Conservation (phyloP, 768 basidiomycete genomes). For the Glaciozyma antarctica region DNA sequence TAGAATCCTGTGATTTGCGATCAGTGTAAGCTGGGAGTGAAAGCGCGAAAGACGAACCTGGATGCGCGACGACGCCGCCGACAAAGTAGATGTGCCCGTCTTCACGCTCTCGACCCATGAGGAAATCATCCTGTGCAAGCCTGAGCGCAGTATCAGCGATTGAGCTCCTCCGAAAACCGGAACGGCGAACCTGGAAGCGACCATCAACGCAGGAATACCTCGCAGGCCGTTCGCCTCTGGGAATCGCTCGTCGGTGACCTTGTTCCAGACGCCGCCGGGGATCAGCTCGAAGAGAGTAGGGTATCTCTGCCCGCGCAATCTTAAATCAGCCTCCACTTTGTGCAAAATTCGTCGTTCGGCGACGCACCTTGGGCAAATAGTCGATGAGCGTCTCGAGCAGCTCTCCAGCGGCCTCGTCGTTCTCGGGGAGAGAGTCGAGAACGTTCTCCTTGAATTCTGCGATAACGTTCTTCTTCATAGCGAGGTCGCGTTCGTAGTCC, state of each 20-base stretch:
- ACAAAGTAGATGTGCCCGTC: slow-evolving; percentile 42
- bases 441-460: slow-evolving; percentile 41
- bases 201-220: slow-evolving; percentile 37
- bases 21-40: not conserved
- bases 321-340: not conserved
- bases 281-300: slow-evolving; percentile 46
- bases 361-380: slow-evolving; percentile 48
- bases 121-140: slow-evolving; percentile 40
- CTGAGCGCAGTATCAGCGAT: slow-evolving; percentile 20
- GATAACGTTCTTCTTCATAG: slow-evolving; percentile 39
- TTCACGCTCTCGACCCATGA: slow-evolving; percentile 40
- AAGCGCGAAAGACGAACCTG: slow-evolving; percentile 27
- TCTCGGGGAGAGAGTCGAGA: slow-evolving; percentile 54
- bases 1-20: slow-evolving; percentile 37
- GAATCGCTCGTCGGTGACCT: slow-evolving; percentile 36
- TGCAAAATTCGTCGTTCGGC: slow-evolving; percentile 16
- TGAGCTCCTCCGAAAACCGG: not conserved
- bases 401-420: slow-evolving; percentile 68
- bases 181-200: slow-evolving; percentile 35
- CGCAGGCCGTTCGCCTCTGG: slow-evolving; percentile 11
- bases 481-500: slow-evolving; percentile 39
- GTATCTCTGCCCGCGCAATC: slow-evolving; percentile 42
- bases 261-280: slow-evolving; percentile 36
- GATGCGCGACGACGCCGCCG: slow-evolving; percentile 40
- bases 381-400: slow-evolving; percentile 40